A percentile compares a stretch with the other conserved stretches of the same genome.
Conservation (phyloP, 1,284 basidiomycete genomes). For the Malassezia sympodialis region DNA sequence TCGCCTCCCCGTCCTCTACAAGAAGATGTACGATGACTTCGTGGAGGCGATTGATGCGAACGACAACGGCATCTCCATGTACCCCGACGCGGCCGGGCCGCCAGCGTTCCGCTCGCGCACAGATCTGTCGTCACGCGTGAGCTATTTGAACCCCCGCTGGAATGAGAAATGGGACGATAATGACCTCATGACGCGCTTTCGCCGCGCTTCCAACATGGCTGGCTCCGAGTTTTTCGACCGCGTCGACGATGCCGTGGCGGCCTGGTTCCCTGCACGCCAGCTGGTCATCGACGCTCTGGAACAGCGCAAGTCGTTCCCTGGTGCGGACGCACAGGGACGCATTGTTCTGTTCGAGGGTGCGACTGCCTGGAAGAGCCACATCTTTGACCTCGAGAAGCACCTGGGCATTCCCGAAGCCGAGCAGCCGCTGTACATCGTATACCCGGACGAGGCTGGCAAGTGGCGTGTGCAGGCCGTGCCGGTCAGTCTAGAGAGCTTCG, state of each 20-base stretch:
- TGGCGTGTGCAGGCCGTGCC: slow-evolving; percentile 95
- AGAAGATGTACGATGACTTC: slow-evolving; percentile 82
- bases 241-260: slow-evolving; percentile 70
- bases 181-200: slow-evolving; percentile 53
- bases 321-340: slow-evolving; percentile 56
- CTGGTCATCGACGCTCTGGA: slow-evolving; percentile 64
- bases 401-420: slow-evolving; percentile 43
- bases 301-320: slow-evolving; percentile 56
- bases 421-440: slow-evolving; percentile 69
- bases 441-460: slow-evolving; percentile 63
- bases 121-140: slow-evolving; percentile 39
- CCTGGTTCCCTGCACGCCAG: slow-evolving; percentile 86
- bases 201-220: slow-evolving; percentile 67
- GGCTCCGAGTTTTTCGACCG: slow-evolving; percentile 76
- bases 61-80: slow-evolving; percentile 54
- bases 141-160: slow-evolving; percentile 42
- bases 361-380: slow-evolving; percentile 86
- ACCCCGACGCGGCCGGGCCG: slow-evolving; percentile 23
- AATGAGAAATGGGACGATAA: slow-evolving; percentile 31
- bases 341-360: slow-evolving; percentile 73
- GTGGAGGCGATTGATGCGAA: slow-evolving; percentile 90
- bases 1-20: slow-evolving; percentile 65
- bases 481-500: slow-evolving; percentile 68
- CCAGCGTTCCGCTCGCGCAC: slow-evolving; percentile 42
- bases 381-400: slow-evolving; percentile 68